Conservation (phyloP, 352 stramenopile species). For the Globisporangium canariense region DNA sequence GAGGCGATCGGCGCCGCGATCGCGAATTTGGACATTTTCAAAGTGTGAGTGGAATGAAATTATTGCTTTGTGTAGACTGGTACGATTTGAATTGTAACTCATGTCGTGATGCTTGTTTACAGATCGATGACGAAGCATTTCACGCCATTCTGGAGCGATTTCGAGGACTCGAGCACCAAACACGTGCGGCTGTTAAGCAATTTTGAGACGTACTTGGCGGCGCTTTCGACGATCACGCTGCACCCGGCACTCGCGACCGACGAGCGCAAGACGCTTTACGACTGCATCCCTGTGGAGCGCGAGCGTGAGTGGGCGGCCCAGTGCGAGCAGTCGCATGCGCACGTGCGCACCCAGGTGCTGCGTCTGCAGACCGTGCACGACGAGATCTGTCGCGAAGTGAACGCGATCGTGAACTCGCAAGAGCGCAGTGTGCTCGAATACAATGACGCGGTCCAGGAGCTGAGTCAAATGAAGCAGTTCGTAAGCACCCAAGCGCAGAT, state of each 20-base stretch:
- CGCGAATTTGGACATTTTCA: constrained; percentile 79
- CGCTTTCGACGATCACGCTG: constrained; percentile 51
- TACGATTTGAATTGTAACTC: neutral
- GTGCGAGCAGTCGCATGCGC: constrained; percentile 73
- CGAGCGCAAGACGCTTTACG: constrained; percentile 63
- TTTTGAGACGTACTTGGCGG: constrained; percentile 68
- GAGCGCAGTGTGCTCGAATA: constrained; percentile 42
- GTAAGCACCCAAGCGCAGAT: constrained; percentile 49
- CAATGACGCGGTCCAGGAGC: constrained; percentile 35
- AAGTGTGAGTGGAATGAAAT: constrained; percentile 22
- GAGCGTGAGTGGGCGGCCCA: constrained; percentile 75
- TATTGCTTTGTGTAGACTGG: neutral
- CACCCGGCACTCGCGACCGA: constrained; percentile 60
- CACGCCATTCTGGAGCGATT: constrained; percentile 77
- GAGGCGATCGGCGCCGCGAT: constrained; percentile 71
- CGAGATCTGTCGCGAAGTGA: constrained; percentile 64
- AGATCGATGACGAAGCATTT: constrained; percentile 83
- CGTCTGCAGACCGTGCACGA: constrained; percentile 66
- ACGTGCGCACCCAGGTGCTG: constrained; percentile 59
- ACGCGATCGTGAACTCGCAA: constrained; percentile 40
- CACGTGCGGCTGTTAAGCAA: constrained; percentile 61
- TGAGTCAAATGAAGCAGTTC: constrained; percentile 51
- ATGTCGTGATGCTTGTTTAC: neutral
- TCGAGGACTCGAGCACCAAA: constrained; percentile 44
- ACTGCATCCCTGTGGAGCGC: constrained; percentile 80